Conservation (phyloP, 1,284 basidiomycete genomes). For the Ceraceosorus guamensis region DNA sequence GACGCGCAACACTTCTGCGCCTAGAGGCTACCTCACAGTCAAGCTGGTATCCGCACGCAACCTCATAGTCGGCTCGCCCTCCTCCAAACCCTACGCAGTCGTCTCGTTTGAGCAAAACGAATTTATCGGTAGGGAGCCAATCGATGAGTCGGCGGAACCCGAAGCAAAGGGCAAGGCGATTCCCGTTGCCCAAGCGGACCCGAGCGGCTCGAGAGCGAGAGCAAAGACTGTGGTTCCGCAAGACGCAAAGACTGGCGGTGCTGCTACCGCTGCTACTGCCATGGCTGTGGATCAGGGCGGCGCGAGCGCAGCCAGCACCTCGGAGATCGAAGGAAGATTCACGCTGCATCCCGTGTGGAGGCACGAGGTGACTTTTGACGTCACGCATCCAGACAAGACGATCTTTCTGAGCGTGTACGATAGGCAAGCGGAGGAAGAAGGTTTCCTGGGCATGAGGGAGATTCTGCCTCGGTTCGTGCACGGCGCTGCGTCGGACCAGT, state of each 20-base stretch:
- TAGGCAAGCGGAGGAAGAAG: constrained; percentile 70
- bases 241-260: constrained; percentile 14
- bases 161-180: constrained; percentile 73
- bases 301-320: too few species aligned
- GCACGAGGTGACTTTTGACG: constrained; percentile 85
- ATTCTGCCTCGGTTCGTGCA: constrained; percentile 83
- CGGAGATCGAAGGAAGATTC: too few species aligned
- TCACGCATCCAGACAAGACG: constrained; percentile 79
- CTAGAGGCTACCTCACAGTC: constrained; percentile 78
- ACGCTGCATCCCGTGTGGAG: constrained; percentile 77
- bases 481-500: constrained; percentile 91
- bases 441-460: constrained; percentile 83
- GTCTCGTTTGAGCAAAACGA: constrained; percentile 99
- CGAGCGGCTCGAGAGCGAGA: constrained; percentile 58
- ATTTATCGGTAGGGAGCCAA: constrained; percentile 87
- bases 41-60: constrained; percentile 86
- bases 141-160: constrained; percentile 66
- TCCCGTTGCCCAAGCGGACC: constrained; percentile 57
- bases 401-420: constrained; percentile 90
- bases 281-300: too few species aligned
- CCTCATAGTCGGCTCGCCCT: constrained; percentile 52
- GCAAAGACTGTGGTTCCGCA: constrained; percentile 30
- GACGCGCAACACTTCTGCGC: constrained; percentile 39
- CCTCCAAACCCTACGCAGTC: constrained; percentile 83
- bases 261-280: too few species aligned